These are phyloP conservation scores for Brettanomyces anomalus DNA, from an alignment of 805 yeast genomes.

Conservation along the genomic window DNA sequence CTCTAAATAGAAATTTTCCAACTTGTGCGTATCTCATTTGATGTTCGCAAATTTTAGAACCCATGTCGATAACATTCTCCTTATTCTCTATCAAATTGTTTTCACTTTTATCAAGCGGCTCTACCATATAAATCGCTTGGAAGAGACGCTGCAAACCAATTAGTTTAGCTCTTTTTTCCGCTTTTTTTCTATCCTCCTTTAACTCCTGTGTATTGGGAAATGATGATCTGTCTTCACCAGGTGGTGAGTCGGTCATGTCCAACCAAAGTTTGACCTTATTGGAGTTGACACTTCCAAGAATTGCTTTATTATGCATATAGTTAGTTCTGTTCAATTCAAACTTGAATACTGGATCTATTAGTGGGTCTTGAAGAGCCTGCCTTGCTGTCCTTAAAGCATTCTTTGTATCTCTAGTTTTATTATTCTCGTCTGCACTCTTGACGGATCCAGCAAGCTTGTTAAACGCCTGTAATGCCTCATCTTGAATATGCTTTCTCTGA, in stretches of 20 bases:
- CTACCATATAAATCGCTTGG: constrained; percentile 29
- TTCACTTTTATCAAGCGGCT: constrained; percentile 5
- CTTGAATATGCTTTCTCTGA: constrained; percentile 14
- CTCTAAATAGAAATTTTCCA: constrained; percentile 38
- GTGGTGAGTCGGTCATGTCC: constrained; percentile 33
- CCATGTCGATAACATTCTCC: background rate
- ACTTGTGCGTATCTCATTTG: constrained; percentile 19
- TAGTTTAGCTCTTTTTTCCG: constrained; percentile 21
- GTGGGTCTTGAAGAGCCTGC: constrained; percentile 14
- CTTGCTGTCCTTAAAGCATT: constrained; percentile 20
- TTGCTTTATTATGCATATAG: constrained; percentile 5
- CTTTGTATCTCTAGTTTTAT: background rate
- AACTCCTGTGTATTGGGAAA: constrained; percentile 51
- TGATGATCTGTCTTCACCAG: constrained; percentile 51
- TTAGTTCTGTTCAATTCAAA: constrained; percentile 18
- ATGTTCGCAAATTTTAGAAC: background rate
- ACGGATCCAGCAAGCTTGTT: constrained; percentile 14
- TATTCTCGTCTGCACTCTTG: background rate
- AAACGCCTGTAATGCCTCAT: constrained; percentile 17
- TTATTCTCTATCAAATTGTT: background rate
- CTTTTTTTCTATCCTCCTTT: constrained; percentile 24
- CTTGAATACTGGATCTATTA: constrained; percentile 20
- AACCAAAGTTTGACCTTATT: constrained; percentile 22
- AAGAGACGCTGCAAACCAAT: constrained; percentile 36
- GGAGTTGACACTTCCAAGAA: constrained; percentile 10